These are phyloP conservation scores for Schizophyllum commune DNA, from an alignment of 1,284 basidiomycete genomes.

Conservation along the genomic window DNA sequence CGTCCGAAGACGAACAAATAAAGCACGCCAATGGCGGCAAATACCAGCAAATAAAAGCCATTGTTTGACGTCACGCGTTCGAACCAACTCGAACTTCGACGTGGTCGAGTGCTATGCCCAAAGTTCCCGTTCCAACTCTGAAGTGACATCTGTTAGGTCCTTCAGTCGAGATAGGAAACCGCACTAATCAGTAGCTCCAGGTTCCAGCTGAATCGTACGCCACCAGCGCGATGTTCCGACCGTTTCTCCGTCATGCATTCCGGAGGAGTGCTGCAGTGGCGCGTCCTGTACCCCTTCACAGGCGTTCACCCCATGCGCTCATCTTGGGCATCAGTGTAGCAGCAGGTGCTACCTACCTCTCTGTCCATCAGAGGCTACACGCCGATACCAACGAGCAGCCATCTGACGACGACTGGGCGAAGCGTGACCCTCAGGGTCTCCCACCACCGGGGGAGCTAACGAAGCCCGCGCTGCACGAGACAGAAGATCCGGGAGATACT, in stretches of 20 bases:
- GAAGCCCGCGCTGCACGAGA: no score
- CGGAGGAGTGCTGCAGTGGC: background rate
- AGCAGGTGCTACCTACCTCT: background rate
- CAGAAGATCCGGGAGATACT: no score
- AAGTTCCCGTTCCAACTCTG: background rate
- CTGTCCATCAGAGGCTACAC: background rate
- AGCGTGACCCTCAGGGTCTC: background rate
- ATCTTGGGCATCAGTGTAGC: background rate
- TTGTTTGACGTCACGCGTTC: background rate
- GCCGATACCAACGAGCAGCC: background rate
- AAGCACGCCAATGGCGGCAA: background rate
- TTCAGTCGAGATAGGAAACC: background rate
- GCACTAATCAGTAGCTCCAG: background rate
- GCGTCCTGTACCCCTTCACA: background rate
- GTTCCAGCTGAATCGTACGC: no score
- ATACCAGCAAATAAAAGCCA: background rate
- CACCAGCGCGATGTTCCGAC: background rate
- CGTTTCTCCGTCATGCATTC: background rate
- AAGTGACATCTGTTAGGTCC: background rate
- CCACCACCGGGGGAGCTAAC: no score
- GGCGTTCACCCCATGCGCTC: background rate
- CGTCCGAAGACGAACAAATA: background rate
- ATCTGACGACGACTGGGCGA: background rate
- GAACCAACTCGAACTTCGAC: background rate
- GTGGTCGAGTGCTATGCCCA: background rate